A percentile compares a stretch with the other conserved stretches of the same genome.
These are phyloP conservation scores for Blastobotrys niveus DNA, from an alignment of 1,139 yeast species.

Conservation along the genomic window DNA sequence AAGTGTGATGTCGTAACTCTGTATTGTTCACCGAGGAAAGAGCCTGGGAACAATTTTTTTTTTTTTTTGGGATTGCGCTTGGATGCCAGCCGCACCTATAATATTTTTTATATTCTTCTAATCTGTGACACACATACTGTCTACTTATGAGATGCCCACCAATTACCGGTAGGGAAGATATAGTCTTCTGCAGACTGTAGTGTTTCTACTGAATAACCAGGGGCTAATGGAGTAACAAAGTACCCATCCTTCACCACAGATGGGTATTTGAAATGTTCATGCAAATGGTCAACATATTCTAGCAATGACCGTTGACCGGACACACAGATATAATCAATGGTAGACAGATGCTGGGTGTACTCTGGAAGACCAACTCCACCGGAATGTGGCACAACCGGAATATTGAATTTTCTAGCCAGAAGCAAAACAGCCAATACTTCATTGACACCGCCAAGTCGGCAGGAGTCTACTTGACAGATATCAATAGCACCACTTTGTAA, in stretches of 20 bases:
- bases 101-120: too few species aligned
- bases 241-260: slow-evolving; percentile 35
- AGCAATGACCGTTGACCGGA: slow-evolving; percentile 34
- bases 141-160: too few species aligned
- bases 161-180: slow-evolving; percentile 36
- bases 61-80: too few species aligned
- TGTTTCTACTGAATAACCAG: slow-evolving; percentile 39
- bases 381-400: slow-evolving; percentile 40
- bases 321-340: slow-evolving; percentile 38
- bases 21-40: too few species aligned
- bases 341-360: slow-evolving; percentile 38
- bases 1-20: too few species aligned
- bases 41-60: too few species aligned
- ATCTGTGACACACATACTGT: too few species aligned
- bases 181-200: slow-evolving; percentile 33
- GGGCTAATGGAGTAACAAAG: slow-evolving; percentile 36
- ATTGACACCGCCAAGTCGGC: slow-evolving; percentile 40
- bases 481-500: slow-evolving; percentile 38
- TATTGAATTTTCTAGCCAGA: slow-evolving; percentile 37
- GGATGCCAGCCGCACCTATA: too few species aligned
- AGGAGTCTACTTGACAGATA: slow-evolving; percentile 38
- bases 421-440: slow-evolving; percentile 39
- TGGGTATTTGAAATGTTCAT: slow-evolving; percentile 35
- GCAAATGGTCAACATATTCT: slow-evolving; percentile 35
- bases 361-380: slow-evolving; percentile 42